Evolutionary conservation across 2,329 filamentous ascomycete species (phyloP).

Genomic region (Teratosphaeria viscida): DNA sequence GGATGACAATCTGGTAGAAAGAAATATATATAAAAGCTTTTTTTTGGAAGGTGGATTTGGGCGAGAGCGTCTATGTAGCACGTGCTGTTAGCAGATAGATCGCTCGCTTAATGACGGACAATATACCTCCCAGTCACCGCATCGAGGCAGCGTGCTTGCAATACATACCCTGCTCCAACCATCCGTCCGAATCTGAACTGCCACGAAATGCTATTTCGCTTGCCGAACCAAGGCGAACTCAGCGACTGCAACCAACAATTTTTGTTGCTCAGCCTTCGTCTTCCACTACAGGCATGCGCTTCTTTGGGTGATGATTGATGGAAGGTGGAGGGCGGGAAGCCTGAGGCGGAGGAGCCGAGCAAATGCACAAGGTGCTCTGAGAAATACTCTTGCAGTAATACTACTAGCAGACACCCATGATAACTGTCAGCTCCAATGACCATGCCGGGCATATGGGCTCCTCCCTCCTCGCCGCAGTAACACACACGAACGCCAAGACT

Average conservation of each 20-base stretch:
- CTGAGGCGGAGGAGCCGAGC: no score
- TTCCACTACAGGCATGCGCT: no score
- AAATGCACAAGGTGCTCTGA: no score
- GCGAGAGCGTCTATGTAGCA: constrained; percentile 1
- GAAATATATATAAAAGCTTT: constrained; percentile 5
- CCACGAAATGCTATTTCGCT: no score
- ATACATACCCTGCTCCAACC: background rate
- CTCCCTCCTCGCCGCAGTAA: background rate
- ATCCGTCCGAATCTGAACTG: no score
- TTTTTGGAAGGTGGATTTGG: constrained; percentile 1
- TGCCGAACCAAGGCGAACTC: no score
- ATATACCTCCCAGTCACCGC: background rate
- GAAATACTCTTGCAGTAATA: background rate
- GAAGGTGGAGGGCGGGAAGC: no score
- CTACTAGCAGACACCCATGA: background rate
- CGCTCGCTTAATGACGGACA: constrained; percentile 4
- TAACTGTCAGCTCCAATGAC: background rate
- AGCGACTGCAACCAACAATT: no score
- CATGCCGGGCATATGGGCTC: background rate
- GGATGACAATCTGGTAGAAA: constrained; percentile 11
- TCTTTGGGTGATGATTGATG: no score
- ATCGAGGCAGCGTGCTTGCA: background rate
- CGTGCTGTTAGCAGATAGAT: constrained; percentile 3
- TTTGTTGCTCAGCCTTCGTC: no score
- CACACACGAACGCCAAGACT: background rate